phyloP scores from a whole-genome alignment of 345 rosid species.

The Cochlearia excelsa region DNA sequence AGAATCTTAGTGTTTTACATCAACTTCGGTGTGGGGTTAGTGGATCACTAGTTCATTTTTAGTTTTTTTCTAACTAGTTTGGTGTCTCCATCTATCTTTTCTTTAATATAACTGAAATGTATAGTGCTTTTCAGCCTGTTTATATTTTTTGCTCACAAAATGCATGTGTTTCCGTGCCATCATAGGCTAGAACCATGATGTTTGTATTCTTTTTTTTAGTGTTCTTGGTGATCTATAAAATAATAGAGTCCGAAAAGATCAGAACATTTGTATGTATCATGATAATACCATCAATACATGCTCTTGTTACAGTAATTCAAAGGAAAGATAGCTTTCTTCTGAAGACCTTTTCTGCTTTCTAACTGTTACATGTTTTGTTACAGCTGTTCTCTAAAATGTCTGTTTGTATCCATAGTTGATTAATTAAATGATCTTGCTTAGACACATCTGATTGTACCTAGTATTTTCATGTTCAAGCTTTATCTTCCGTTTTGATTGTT shows the following conservation, averaged over 20 bases:
- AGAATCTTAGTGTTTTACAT: constrained; percentile 78
- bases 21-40: constrained; percentile 97
- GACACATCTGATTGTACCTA: constrained; percentile 8
- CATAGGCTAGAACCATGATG: constrained; percentile 16
- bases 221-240: constrained; percentile 6
- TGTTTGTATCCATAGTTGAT: neutral
- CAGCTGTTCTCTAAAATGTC: neutral
- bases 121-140: neutral
- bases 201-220: neutral
- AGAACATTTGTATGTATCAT: constrained; percentile 11
- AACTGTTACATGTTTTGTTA: constrained; percentile 5
- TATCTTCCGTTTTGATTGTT: constrained; percentile 7
- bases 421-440: constrained; percentile 20
- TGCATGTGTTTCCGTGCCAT: constrained; percentile 19
- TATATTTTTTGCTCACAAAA: constrained; percentile 5
- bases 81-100: constrained; percentile 13
- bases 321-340: constrained; percentile 4
- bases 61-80: constrained; percentile 20
- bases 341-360: constrained; percentile 3
- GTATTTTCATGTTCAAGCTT: constrained; percentile 14
- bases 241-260: constrained; percentile 4
- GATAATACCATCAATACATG: neutral
- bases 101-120: constrained; percentile 6
- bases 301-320: constrained; percentile 1
- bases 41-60: constrained; percentile 27